Conservation (phyloP, 495 filamentous ascomycete genomes). For the Astrothelium macrocarpum region DNA sequence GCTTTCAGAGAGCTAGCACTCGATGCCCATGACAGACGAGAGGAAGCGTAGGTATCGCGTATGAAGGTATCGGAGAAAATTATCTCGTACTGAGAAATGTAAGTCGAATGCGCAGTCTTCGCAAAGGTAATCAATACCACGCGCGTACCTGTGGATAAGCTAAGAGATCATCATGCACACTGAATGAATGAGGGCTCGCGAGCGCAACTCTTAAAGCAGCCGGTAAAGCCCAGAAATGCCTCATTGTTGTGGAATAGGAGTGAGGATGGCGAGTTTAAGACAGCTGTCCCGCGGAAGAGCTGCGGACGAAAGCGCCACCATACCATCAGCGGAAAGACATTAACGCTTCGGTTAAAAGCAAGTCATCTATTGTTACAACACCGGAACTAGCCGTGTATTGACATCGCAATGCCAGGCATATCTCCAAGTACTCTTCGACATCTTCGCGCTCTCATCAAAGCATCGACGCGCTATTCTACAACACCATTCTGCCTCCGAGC, state of each 20-base stretch:
- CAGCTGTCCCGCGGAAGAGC: slow-evolving; percentile 6
- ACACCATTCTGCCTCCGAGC: not conserved
- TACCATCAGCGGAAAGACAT: not conserved
- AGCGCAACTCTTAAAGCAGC: slow-evolving; percentile 34
- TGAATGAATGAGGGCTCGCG: slow-evolving; percentile 55
- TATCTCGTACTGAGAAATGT: slow-evolving; percentile 60
- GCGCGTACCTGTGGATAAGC: slow-evolving; percentile 76
- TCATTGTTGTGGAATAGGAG: slow-evolving; percentile 19
- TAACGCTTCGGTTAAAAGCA: not conserved
- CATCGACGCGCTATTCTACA: not conserved
- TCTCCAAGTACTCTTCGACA: not conserved
- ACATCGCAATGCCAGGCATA: not conserved
- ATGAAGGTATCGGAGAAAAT: slow-evolving; percentile 67
- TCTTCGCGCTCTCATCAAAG: not conserved
- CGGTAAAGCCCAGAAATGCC: slow-evolving; percentile 32
- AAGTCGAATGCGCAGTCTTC: slow-evolving; percentile 9
- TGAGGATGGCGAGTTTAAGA: not conserved
- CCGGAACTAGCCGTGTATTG: not conserved
- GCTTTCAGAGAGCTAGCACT: slow-evolving; percentile 7
- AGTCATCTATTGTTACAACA: not conserved
- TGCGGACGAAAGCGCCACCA: not conserved
- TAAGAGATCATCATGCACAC: slow-evolving; percentile 81
- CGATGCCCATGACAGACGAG: slow-evolving; percentile 25
- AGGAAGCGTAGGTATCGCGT: slow-evolving; percentile 56
- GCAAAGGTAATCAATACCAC: not conserved